phyloP scores from a whole-genome alignment of 768 basidiomycete genomes.

The Lactarius evosmus region DNA sequence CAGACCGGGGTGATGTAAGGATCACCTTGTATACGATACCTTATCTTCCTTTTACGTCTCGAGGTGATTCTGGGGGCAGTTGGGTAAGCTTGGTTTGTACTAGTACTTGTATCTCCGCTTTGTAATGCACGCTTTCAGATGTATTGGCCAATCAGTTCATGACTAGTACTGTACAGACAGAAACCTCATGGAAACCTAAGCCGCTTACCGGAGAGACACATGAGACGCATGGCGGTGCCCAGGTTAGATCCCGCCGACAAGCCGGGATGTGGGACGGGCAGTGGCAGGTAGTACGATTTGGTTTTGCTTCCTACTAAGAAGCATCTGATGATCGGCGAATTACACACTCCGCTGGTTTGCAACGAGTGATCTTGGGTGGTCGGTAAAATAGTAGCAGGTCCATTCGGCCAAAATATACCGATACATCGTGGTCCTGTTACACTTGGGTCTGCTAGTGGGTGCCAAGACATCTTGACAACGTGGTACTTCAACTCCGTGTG shows the following conservation, averaged over 20 bases:
- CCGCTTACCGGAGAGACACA: not conserved
- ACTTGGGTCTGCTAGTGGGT: too few relatives aligned
- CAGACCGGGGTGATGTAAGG: conserved; percentile 12
- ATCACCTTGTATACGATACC: not conserved
- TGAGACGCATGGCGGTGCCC: not conserved
- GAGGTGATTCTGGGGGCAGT: conserved; percentile 2
- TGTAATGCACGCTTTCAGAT: conserved; percentile 11
- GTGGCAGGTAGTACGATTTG: not conserved
- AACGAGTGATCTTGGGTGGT: not conserved
- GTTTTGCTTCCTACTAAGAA: not conserved
- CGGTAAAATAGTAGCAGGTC: not conserved
- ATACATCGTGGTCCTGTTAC: not conserved
- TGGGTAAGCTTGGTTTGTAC: conserved; percentile 9
- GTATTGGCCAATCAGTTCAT: not conserved
- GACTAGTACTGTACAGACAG: not conserved
- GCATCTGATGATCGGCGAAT: not conserved
- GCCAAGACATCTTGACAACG: too few relatives aligned
- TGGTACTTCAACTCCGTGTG: too few relatives aligned
- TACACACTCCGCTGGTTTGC: not conserved
- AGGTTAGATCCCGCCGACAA: not conserved
- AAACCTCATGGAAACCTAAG: not conserved
- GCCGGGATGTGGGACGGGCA: not conserved
- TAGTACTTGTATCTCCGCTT: conserved; percentile 15
- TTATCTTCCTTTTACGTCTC: not conserved
- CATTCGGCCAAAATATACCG: not conserved